Evolutionary conservation across 2,329 filamentous ascomycete genomes (phyloP).

Genomic region (Arthroderma uncinatum): DNA sequence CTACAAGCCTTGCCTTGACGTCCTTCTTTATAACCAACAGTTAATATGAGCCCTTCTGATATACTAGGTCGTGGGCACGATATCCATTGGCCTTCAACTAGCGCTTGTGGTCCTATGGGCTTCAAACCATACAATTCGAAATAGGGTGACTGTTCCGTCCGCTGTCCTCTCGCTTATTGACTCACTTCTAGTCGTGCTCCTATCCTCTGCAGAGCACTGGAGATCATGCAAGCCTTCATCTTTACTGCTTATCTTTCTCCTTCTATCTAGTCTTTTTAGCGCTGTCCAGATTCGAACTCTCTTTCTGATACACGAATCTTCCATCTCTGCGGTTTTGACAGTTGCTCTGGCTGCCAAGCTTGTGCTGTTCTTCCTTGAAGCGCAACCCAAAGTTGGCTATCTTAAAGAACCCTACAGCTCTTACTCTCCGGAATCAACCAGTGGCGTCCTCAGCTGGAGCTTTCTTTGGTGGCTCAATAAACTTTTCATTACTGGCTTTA

Average conservation of each 20-base stretch:
- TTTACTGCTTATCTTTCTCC: slow-evolving; percentile 33
- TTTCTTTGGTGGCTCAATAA: slow-evolving; percentile 30
- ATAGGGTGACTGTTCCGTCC: slow-evolving; percentile 4
- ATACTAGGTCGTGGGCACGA: slow-evolving; percentile 8
- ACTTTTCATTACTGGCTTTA: slow-evolving; percentile 24
- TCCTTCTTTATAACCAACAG: too few species aligned
- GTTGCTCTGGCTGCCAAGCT: slow-evolving; percentile 15
- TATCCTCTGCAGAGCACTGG: slow-evolving; percentile 25
- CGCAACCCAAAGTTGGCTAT: slow-evolving; percentile 19
- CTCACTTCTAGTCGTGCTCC: slow-evolving; percentile 2
- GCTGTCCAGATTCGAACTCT: slow-evolving; percentile 28
- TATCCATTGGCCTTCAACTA: slow-evolving; percentile 17
- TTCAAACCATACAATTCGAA: background rate
- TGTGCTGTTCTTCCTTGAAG: slow-evolving; percentile 18
- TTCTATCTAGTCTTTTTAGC: slow-evolving; percentile 32
- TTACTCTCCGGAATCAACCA: slow-evolving; percentile 25
- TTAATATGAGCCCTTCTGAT: too few species aligned
- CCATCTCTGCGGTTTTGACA: slow-evolving; percentile 14
- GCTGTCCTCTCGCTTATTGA: slow-evolving; percentile 2
- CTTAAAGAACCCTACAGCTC: slow-evolving; percentile 12
- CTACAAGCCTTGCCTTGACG: too few species aligned
- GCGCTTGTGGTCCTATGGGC: slow-evolving; percentile 16
- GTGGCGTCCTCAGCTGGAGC: slow-evolving; percentile 24
- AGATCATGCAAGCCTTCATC: slow-evolving; percentile 31
- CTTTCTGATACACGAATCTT: slow-evolving; percentile 13